Evolutionary conservation across 805 yeast species (phyloP), one percentile per base, ranked within the genome.

Genomic region (Ogataea minuta): DNA sequence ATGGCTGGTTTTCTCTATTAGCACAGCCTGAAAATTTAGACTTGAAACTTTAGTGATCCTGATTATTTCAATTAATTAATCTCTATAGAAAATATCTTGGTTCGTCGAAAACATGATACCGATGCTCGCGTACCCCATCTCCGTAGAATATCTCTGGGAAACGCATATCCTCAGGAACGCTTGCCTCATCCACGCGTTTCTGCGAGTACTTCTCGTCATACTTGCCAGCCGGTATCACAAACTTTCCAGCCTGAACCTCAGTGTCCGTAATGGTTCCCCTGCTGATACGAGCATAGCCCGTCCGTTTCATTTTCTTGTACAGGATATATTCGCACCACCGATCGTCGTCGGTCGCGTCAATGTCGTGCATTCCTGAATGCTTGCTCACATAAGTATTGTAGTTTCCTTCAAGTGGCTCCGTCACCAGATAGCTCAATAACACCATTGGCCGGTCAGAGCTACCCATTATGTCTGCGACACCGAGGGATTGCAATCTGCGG

Each of bases 241-340:
- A 93, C 61, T 93, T 90, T 34, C 95, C 99, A 14, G 87, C 84
- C 69, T 93, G 99, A 37, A 93, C 76, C 63, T 93, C 99, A 2
- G 99, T 93, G 59, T 93, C 99, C 0, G 99, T 93, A 50, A 93
- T 90, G 1, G 96, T 81, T 7, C 93, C 87, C 57, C 99, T 77
- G 31, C 95, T 81, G 28, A 93, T 83, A 60, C 99, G 79, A 0
- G 98, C 98, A 60, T 93, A 93, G 3, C 95, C 98, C 1, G 84
- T 79, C 63, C 96, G 83, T 60, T 79, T 82, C 63, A 93, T 67
- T 44, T 84, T 81, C 61, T 90, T 84, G 76, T 84, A 93, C 49
- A 93, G 67, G 46, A 93, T 88, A 65, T 93, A 93, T 67, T 93
- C 95, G 66, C 99, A 93, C 99, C 99, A 93, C 67, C 99, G 79